Evolutionary conservation across 768 basidiomycete genomes (phyloP), one percentile per base, ranked within the genome.

Genomic region (Clathrus columnatus): DNA sequence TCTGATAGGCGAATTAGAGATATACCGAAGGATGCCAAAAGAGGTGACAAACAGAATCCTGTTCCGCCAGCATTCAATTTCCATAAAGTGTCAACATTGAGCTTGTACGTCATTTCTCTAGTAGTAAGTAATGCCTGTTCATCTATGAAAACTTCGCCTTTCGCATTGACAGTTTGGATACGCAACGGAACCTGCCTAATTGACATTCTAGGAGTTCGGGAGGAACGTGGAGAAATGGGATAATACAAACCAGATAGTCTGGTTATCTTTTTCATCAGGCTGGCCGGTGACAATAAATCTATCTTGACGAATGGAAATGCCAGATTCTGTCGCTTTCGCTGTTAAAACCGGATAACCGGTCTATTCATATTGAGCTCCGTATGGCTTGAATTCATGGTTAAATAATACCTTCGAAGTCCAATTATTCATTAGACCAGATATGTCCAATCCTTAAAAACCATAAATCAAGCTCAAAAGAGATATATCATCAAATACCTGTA

Each of bases 31-130:
- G n/a, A n/a, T n/a, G 11, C 20, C 10, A 7, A 11, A 26, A 20
- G 26, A 28, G 50, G 46, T 55, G 48, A 50, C 23, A 46, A n/a
- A 91, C 91, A 98, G 61, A 95, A 88, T 57, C 94, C 92, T 50
- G 80, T 79, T 0, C 91, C 93, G 42, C 84, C 85, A 2, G 85
- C 86, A 65, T 98, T 98, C 59, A 98, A 71, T 71, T 98, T 98
- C 77, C 85, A 98, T 5, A 82, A 73, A 64, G 78, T 82, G 67
- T 70, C 80, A 10, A 82, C 87, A 67, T 91, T 84, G 18, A 97
- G 61, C 18, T 78, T 67, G 61, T 93, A 78, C n/a, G 72, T 75
- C 36, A 75, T 77, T 66, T 91, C 84, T 36, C 91, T 80, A 46
- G 81, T 76, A 58, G 77, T 70, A 26, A 99, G 76, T 50, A 96